Base-by-base conservation (phyloP, 2,329 filamentous ascomycete genomes). In the Fusarium sp. region DNA sequence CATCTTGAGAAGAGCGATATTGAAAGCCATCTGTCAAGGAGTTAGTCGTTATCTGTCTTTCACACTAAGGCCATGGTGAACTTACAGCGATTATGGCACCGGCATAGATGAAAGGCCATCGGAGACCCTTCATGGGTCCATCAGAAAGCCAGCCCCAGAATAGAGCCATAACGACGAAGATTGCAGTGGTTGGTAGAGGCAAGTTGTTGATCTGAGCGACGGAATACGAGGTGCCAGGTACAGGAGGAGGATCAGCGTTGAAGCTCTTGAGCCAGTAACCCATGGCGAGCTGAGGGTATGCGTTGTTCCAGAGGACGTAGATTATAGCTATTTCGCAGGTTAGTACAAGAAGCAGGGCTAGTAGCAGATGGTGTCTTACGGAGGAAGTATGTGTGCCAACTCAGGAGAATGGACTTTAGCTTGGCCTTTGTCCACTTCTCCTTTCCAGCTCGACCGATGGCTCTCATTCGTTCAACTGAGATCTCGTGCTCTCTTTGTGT, bases 401-500 rank as follows among this genome's bases (percentile, higher is more conserved):
- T 75, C 15, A 65, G 17, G 8, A 71, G 38, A 32, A 75, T 75
- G 6, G 42, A 62, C 18, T 64, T 66, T 20, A 63, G 28, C 41
- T 75, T 75, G 8, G 51, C 56, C 47, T 41, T 69, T 8, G 72
- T 63, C 73, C 72, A 75, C 14, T 71, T 71, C 36, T 71, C 47
- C 26, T 71, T 75, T 12, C 72, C 72, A 30, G 69, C 69, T 11
- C 73, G 64, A 4, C 72, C 73, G 22, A 73, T 54, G 6, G 72
- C 36, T 2, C 22, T 61, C 55, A 61, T 61, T 26, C 62, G 66
- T 8, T 61, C 75, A 9, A 74, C 28, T 0, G 68, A 69, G 18
- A 79, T 75, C 35, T 77, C 70, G 15, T 78, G 77, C 24, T 79
- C 76, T 2, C 66, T 55, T 30, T 76, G 62, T 8, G 67, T 78